Evolutionary conservation across 1,139 yeast genomes (phyloP), one percentile per base, ranked within the genome.

Genomic region (Pneumocystis oryctolagi): DNA sequence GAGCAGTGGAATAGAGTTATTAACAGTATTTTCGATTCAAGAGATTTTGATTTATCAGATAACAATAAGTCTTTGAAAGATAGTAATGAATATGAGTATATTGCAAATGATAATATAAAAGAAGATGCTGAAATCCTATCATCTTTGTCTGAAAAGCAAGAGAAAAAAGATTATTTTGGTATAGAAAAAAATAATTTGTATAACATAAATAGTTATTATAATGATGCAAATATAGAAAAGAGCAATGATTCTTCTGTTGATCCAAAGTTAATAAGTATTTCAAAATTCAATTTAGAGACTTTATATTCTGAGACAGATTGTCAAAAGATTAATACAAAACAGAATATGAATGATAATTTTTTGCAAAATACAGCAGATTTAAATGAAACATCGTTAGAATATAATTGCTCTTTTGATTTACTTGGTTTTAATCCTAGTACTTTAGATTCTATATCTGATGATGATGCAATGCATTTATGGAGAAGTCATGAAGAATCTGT

Each of bases 61-160:
- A 57, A 34, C 12, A 56, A 53, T 16, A 34, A 58, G 2, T 56
- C 25, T 4, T 14, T 14, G 8, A 40, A 40, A 30, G 40, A 55
- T 25, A 31, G 94, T 0, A 96, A 89, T 70, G 96, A 89, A 69
- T 88, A 90, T 73, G 95, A 90, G 73, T 97, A 92, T 72, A 80
- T 89, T 64, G 92, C 88, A 60, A 96, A 95, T 58, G 75, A 72
- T 12, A 89, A 86, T 60, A 81, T 89, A 6, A 83, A 85, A 59
- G 74, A 73, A 56, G 92, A 87, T 64, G 87, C 96, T 0, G 97
- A 94, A 73, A 98, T 97, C 0, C 76, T 92, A 64, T 98, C 97
- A 31, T 84, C 94, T 59, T 96, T 96, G 5, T 82, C 84, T 64
- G 82, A 84, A 69, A 96, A 89, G 61, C 89, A 88, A 70, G 77